Percentiles rank a stretch among this genome's conserved stretches.
Conservation (phyloP, 2,329 filamentous ascomycete species). For the Colletotrichum musicola region DNA sequence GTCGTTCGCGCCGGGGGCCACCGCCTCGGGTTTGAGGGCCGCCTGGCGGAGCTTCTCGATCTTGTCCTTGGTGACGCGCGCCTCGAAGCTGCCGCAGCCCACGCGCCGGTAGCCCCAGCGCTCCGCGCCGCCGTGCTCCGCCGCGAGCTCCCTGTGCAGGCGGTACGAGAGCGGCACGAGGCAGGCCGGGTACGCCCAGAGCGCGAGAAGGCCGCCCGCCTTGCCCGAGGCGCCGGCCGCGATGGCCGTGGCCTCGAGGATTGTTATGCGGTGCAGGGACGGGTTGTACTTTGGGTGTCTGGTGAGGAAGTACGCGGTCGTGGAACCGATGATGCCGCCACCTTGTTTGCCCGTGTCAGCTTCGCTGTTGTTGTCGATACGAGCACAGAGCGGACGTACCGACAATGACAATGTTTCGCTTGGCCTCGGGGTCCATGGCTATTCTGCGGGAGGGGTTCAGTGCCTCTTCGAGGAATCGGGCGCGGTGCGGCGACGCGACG, state of each 20-base stretch:
- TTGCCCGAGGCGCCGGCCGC: slow-evolving; percentile 96
- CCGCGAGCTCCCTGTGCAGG: slow-evolving; percentile 86
- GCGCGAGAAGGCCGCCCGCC: slow-evolving; percentile 88
- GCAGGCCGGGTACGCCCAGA: slow-evolving; percentile 90
- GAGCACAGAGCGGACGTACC: slow-evolving; percentile 48
- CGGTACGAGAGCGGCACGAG: slow-evolving; percentile 89
- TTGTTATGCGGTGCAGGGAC: slow-evolving; percentile 80
- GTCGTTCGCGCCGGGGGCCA: slow-evolving; percentile 20
- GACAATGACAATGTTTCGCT: slow-evolving; percentile 64
- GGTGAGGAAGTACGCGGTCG: slow-evolving; percentile 91
- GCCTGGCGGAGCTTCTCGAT: slow-evolving; percentile 46
- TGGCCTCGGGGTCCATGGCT: slow-evolving; percentile 40
- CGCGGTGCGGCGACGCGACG: not conserved
- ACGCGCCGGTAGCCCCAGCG: slow-evolving; percentile 90
- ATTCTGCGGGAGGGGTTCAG: slow-evolving; percentile 2
- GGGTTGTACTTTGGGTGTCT: slow-evolving; percentile 86
- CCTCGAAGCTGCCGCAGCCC: slow-evolving; percentile 74
- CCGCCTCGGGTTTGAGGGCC: slow-evolving; percentile 34
- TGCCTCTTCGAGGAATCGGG: slow-evolving; percentile 21
- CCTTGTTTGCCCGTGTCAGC: slow-evolving; percentile 60
- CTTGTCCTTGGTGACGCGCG: slow-evolving; percentile 52
- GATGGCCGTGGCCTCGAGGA: slow-evolving; percentile 87
- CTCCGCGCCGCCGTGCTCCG: slow-evolving; percentile 81
- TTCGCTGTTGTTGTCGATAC: too few relatives aligned
- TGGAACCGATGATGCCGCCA: slow-evolving; percentile 92